Conservation (phyloP, 108 stramenopile species). For the Cyclotella sp. region DNA sequence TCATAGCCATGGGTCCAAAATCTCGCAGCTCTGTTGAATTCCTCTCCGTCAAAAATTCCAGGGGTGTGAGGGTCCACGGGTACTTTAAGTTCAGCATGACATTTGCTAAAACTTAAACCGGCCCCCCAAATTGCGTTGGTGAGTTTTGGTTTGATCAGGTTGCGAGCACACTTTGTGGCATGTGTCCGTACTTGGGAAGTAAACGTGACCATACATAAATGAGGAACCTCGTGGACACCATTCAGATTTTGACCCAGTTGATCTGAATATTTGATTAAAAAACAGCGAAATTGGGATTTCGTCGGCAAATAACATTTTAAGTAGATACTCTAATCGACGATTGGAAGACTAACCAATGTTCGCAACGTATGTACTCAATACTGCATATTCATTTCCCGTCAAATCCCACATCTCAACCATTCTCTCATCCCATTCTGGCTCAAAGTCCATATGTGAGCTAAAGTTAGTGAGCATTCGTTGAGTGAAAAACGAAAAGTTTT, state of each 20-base stretch:
- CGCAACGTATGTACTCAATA: constrained; percentile 87
- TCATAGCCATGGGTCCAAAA: constrained; percentile 96
- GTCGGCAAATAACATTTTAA: not conserved
- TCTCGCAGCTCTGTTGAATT: constrained; percentile 80
- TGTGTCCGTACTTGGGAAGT: constrained; percentile 71
- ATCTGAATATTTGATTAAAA: not conserved
- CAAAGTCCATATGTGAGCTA: constrained; percentile 76
- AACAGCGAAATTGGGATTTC: not conserved
- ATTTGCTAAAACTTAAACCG: constrained; percentile 77
- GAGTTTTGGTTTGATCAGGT: constrained; percentile 73
- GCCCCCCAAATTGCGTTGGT: constrained; percentile 91
- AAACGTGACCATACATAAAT: constrained; percentile 79
- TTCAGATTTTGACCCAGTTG: constrained; percentile 61
- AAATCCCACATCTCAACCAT: constrained; percentile 79
- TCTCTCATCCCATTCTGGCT: constrained; percentile 62
- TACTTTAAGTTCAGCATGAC: constrained; percentile 90
- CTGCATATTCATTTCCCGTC: constrained; percentile 89
- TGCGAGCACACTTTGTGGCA: constrained; percentile 69
- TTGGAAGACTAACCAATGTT: constrained; percentile 44
- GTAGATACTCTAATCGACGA: not conserved
- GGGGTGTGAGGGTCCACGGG: constrained; percentile 89
- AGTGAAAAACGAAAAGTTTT: not conserved
- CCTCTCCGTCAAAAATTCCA: constrained; percentile 93
- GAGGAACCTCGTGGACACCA: constrained; percentile 69
- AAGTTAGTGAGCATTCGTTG: not conserved